phyloP scores from a whole-genome alignment of 371 early-diverging fungal species.

The Chytridium lagenaria region DNA sequence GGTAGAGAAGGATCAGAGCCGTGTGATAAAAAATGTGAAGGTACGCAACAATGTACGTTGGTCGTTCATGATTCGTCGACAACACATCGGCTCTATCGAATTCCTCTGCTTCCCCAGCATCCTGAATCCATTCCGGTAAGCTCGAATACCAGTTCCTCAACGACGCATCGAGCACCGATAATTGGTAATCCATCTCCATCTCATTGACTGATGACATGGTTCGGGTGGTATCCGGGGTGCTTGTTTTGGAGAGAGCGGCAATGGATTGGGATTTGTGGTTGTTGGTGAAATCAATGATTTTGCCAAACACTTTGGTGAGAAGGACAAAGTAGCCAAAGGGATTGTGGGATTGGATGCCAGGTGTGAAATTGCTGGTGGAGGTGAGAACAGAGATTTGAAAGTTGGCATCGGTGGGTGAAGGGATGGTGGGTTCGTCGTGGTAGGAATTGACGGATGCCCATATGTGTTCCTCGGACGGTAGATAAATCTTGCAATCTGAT shows the following conservation, averaged over 20 bases:
- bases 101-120: not conserved
- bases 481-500: conserved; percentile 47
- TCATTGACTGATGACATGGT: not conserved
- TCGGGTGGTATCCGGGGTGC: too few relatives aligned
- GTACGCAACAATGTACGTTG: conserved; percentile 51
- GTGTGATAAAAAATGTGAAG: conserved; percentile 81
- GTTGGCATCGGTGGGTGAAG: conserved; percentile 9
- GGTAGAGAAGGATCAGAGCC: conserved; percentile 75
- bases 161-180: conserved; percentile 41
- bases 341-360: conserved; percentile 31
- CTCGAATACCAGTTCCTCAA: conserved; percentile 33
- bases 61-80: conserved; percentile 42
- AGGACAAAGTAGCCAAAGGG: conserved; percentile 41
- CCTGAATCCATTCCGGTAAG: conserved; percentile 34
- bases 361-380: conserved; percentile 40
- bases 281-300: conserved; percentile 45
- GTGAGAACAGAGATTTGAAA: conserved; percentile 42
- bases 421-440: conserved; percentile 2
- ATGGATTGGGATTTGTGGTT: conserved; percentile 23
- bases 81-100: conserved; percentile 2
- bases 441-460: conserved; percentile 4
- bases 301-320: conserved; percentile 49
- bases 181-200: conserved; percentile 35
- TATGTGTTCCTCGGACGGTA: conserved; percentile 27
- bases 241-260: too few relatives aligned